These are phyloP conservation scores for Thielaviopsis populi DNA, from an alignment of 2,329 filamentous ascomycete genomes.

Conservation along the genomic window DNA sequence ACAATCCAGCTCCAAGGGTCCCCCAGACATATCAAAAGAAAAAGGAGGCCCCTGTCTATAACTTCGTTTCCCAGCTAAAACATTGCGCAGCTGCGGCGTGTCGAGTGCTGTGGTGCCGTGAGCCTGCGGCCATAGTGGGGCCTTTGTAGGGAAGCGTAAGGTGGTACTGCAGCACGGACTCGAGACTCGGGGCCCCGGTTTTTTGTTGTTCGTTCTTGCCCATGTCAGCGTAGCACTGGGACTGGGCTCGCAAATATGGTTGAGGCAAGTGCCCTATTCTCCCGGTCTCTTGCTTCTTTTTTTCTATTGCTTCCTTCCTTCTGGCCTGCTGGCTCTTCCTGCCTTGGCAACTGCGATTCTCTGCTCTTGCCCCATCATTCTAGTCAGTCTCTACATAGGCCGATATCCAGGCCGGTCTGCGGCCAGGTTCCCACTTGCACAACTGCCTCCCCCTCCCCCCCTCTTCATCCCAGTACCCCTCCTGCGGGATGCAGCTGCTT, in stretches of 20 bases:
- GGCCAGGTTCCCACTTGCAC: too few species aligned
- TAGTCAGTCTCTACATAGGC: too few species aligned
- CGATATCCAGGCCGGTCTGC: too few species aligned
- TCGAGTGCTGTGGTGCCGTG: background rate
- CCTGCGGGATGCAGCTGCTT: background rate
- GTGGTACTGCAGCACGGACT: background rate
- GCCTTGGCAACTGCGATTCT: too few species aligned
- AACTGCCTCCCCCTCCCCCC: background rate
- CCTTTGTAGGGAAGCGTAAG: background rate
- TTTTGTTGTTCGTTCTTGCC: background rate
- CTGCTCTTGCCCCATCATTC: too few species aligned
- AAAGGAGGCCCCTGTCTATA: background rate
- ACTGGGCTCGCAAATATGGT: background rate
- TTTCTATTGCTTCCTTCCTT: too few species aligned
- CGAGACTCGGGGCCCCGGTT: background rate
- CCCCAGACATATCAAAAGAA: background rate
- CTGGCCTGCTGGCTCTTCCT: background rate
- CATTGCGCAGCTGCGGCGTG: background rate
- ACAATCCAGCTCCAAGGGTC: background rate
- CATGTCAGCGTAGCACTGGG: background rate
- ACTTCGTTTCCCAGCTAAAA: background rate
- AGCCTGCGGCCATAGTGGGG: background rate
- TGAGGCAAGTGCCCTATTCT: background rate
- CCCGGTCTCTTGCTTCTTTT: background rate
- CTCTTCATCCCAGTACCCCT: background rate